Evolutionary conservation across 805 yeast species (phyloP).

Genomic region (Candida alai): DNA sequence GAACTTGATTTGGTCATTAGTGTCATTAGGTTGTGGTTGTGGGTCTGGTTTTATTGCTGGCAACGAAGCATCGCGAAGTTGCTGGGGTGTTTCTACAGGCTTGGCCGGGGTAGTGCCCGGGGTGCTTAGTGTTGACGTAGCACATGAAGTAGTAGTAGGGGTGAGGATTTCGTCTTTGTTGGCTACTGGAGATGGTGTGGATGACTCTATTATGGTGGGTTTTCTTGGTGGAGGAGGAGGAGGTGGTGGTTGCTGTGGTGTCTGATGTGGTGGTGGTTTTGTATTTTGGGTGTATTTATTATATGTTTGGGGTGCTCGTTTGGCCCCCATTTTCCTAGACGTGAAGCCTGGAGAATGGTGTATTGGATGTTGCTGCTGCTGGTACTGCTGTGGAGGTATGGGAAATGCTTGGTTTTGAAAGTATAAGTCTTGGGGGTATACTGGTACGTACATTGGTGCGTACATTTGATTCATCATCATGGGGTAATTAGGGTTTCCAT

Average conservation of each 20-base stretch:
- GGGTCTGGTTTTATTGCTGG: conserved; percentile 2
- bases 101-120: conserved; percentile 6
- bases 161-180: conserved; percentile 2
- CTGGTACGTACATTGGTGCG: conserved; percentile 10
- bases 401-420: conserved; percentile 3
- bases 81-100: conserved; percentile 5
- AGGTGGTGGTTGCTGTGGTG: conserved; percentile 1
- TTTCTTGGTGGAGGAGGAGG: not conserved
- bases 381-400: conserved; percentile 7
- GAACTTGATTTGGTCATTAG: conserved; percentile 2
- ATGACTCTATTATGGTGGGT: conserved; percentile 2
- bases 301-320: conserved; percentile 1
- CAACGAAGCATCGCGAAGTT: too few species aligned
- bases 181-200: conserved; percentile 4
- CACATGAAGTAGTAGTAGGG: conserved; percentile 2
- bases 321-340: not conserved
- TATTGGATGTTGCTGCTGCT: conserved; percentile 2
- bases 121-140: conserved; percentile 1
- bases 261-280: conserved; percentile 1
- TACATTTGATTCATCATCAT: conserved; percentile 13
- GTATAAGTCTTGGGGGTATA: conserved; percentile 9
- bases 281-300: conserved; percentile 2
- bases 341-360: conserved; percentile 2
- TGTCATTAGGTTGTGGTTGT: conserved; percentile 2
- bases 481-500: conserved; percentile 12